Conservation (phyloP, 2,329 filamentous ascomycete species). For the Sodiomyces alkalinus region DNA sequence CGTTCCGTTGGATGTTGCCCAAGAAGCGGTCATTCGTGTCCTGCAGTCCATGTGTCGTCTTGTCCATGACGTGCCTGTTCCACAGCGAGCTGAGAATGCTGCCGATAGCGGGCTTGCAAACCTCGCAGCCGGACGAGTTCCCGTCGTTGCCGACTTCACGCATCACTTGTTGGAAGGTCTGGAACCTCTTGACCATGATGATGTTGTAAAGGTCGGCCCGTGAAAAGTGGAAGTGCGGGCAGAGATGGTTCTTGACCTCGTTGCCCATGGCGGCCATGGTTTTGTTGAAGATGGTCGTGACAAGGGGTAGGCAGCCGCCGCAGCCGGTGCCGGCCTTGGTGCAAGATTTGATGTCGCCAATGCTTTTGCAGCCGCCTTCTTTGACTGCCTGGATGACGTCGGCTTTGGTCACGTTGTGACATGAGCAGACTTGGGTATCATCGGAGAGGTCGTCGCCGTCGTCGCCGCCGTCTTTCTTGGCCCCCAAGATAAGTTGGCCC, state of each 20-base stretch:
- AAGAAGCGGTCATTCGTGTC: slow-evolving; percentile 85
- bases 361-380: slow-evolving; percentile 63
- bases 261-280: slow-evolving; percentile 75
- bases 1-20: slow-evolving; percentile 82
- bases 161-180: slow-evolving; percentile 64
- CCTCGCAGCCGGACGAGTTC: slow-evolving; percentile 65
- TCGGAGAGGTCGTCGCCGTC: slow-evolving; percentile 64
- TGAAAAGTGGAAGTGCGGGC: slow-evolving; percentile 70
- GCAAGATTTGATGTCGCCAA: slow-evolving; percentile 73
- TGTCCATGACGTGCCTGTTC: slow-evolving; percentile 70
- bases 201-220: slow-evolving; percentile 86
- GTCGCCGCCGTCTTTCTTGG: slow-evolving; percentile 58
- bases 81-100: slow-evolving; percentile 71
- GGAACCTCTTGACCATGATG: slow-evolving; percentile 64
- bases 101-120: slow-evolving; percentile 70
- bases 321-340: slow-evolving; percentile 88
- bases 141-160: slow-evolving; percentile 56
- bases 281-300: slow-evolving; percentile 80
- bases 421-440: slow-evolving; percentile 82
- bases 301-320: slow-evolving; percentile 77
- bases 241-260: slow-evolving; percentile 76
- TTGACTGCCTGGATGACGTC: slow-evolving; percentile 61
- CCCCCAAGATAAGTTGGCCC: slow-evolving; percentile 69
- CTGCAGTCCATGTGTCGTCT: slow-evolving; percentile 57
- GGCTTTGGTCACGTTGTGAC: slow-evolving; percentile 82